These are phyloP conservation scores for Rhodotorula kratochvilovae DNA, from an alignment of 768 basidiomycete species.

Conservation along the genomic window DNA sequence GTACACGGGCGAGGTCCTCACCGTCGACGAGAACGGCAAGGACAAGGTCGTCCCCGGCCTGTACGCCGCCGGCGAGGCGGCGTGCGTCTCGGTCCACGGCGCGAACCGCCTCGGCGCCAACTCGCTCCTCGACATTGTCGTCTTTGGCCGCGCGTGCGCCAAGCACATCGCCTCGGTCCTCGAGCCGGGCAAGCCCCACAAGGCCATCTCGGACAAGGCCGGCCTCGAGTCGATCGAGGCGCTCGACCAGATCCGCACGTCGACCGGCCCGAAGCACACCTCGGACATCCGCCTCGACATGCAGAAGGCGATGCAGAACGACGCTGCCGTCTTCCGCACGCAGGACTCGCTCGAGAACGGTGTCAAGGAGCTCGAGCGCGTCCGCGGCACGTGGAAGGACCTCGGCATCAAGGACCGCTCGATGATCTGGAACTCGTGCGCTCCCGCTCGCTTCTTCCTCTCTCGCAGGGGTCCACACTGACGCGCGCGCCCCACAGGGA, in stretches of 20 bases:
- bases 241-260: conserved; percentile 79
- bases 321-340: conserved; percentile 91
- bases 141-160: conserved; percentile 98
- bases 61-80: conserved; percentile 98
- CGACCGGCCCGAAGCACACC: conserved; percentile 77
- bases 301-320: conserved; percentile 92
- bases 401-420: conserved; percentile 96
- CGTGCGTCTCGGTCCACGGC: conserved; percentile 97
- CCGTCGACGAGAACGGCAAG: conserved; percentile 77
- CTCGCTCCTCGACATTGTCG: conserved; percentile 96
- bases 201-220: conserved; percentile 75
- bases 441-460: conserved; percentile 5
- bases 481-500: conserved; percentile 56
- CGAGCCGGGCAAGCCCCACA: conserved; percentile 85
- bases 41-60: conserved; percentile 92
- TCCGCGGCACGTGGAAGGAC: conserved; percentile 82
- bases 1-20: conserved; percentile 96
- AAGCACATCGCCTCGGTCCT: conserved; percentile 92
- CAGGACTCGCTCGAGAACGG: conserved; percentile 77
- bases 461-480: background rate
- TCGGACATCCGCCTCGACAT: conserved; percentile 86
- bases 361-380: conserved; percentile 73
- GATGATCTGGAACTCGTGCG: conserved; percentile 99
- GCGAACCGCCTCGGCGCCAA: conserved; percentile 99
- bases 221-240: conserved; percentile 78